phyloP scores from a whole-genome alignment of 1,139 yeast species.

The Scheffersomyces parashehatae region DNA sequence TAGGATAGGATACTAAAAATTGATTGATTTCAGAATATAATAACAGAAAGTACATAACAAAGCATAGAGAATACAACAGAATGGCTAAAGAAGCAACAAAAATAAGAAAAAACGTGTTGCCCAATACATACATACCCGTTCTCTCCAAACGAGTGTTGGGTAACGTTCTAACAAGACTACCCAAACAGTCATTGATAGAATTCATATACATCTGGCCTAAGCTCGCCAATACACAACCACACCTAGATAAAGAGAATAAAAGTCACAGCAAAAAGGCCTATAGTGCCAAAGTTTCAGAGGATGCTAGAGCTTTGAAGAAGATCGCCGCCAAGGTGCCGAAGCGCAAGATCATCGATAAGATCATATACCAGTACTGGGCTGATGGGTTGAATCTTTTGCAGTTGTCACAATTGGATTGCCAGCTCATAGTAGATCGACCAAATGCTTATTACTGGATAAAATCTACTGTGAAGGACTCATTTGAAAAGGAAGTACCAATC shows the following conservation, averaged over 20 bases:
- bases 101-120: constrained; percentile 28
- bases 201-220: constrained; percentile 39
- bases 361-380: constrained; percentile 59
- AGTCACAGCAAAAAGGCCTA: constrained; percentile 23
- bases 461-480: constrained; percentile 50
- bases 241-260: constrained; percentile 15
- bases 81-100: too few relatives aligned
- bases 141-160: constrained; percentile 23
- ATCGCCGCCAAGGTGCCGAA: constrained; percentile 30
- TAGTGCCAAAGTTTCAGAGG: constrained; percentile 23
- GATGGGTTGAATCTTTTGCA: constrained; percentile 68
- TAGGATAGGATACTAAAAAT: too few relatives aligned
- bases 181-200: constrained; percentile 36
- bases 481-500: constrained; percentile 33
- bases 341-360: constrained; percentile 47
- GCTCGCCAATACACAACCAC: constrained; percentile 40
- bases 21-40: too few relatives aligned
- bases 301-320: constrained; percentile 15
- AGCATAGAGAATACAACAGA: too few relatives aligned
- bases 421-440: constrained; percentile 59
- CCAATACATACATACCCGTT: constrained; percentile 43
- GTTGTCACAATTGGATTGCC: constrained; percentile 72
- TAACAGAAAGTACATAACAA: too few relatives aligned
- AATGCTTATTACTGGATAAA: constrained; percentile 55
- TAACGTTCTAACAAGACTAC: constrained; percentile 29